Conservation (phyloP, 2,329 filamentous ascomycete species). For the Aspergillus pseudoterreus region DNA sequence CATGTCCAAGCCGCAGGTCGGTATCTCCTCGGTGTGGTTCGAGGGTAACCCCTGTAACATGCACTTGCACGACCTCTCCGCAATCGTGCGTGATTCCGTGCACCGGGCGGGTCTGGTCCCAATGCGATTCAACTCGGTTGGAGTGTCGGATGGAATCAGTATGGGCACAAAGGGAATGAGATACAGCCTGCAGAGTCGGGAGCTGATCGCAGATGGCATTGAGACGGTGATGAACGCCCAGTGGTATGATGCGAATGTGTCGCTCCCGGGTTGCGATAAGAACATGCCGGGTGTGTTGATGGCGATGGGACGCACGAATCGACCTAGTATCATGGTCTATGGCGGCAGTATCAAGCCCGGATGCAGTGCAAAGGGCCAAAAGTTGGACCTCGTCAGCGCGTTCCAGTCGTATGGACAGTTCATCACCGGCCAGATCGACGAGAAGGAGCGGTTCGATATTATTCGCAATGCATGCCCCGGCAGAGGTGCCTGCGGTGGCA, state of each 20-base stretch:
- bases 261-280: slow-evolving; percentile 94
- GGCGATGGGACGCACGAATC: slow-evolving; percentile 86
- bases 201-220: slow-evolving; percentile 93
- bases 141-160: no score
- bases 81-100: no score
- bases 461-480: slow-evolving; percentile 7
- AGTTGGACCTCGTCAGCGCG: slow-evolving; percentile 73
- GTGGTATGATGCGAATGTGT: slow-evolving; percentile 95
- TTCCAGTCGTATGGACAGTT: slow-evolving; percentile 96
- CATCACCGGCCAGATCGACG: slow-evolving; percentile 43
- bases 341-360: no score
- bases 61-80: slow-evolving; percentile 57
- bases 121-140: no score
- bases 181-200: slow-evolving; percentile 84
- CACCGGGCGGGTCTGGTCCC: no score
- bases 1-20: slow-evolving; percentile 91
- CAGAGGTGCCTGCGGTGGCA: no score
- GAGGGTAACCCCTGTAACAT: slow-evolving; percentile 98
- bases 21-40: slow-evolving; percentile 95
- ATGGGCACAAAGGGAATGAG: slow-evolving; percentile 34
- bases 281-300: slow-evolving; percentile 91
- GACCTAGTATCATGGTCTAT: slow-evolving; percentile 40
- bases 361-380: no score
- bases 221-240: slow-evolving; percentile 97
- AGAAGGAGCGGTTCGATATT: slow-evolving; percentile 11